Evolutionary conservation across 2,329 filamentous ascomycete genomes (phyloP), one percentile per base, ranked within the genome.

Genomic region (Kalaharituber pfeilii): DNA sequence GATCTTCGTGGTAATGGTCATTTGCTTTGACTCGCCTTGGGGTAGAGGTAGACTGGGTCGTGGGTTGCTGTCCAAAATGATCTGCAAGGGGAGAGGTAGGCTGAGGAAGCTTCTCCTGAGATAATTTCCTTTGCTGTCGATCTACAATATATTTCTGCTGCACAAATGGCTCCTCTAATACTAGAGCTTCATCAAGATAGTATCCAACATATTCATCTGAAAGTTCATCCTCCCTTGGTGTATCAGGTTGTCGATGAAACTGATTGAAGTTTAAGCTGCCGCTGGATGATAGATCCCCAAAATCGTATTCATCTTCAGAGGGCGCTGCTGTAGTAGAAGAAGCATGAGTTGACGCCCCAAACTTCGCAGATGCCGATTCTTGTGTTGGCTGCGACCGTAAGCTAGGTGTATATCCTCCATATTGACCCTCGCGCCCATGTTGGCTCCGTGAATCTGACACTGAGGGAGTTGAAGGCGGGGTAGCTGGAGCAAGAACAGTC

Each of bases 181-280:
- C 22, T 18, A 22, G 11, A 20, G 42, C 3, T 6, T 47, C 42
- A 5, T 22, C 42, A 47, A 47, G 65, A 54, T 70, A 72, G 60
- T 75, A 75, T 2, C 72, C 72, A 11, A 73, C 66, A 59, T 74
- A 74, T 56, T 75, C 72, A 60, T 74, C 73, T 1, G 72, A 70
- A 6, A 29, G n/a, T 50, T 69, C 56, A 49, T 60, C 60, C 30
- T 59, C 60, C 29, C 57, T 59, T 11, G 60, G 59, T 3, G 55
- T 54, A 18, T 58, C 60, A 39, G 53, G 53, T 20, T 55, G 59
- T 15, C 27, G 50, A 42, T 20, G 18, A 22, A 44, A 39, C 20
- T 22, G 24, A 22, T 22, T 22, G 42, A 18, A 47, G 5, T 24
- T 42, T 7, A 9, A 15, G 26, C 59, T 62, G 15, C 60, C 59